phyloP scores from a whole-genome alignment of 495 filamentous ascomycete species.

The Lophiostoma macrostomum region DNA sequence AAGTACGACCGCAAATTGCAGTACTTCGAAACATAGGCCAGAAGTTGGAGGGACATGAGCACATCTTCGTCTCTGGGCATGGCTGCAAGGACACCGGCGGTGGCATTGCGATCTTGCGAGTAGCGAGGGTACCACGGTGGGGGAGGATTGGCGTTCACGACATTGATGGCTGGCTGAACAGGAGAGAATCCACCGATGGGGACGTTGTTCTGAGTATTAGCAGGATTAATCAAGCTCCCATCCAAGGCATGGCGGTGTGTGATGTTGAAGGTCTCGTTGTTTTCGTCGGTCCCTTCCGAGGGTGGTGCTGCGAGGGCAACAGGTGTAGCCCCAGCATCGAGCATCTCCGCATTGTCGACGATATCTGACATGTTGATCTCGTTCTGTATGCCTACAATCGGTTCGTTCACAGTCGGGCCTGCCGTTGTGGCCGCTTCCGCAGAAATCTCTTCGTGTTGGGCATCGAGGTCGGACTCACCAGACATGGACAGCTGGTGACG shows the following conservation, averaged over 20 bases:
- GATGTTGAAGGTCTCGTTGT: slow-evolving; percentile 86
- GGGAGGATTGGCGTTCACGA: slow-evolving; percentile 58
- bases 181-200: slow-evolving; percentile 68
- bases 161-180: slow-evolving; percentile 63
- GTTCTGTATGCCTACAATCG: slow-evolving; percentile 73
- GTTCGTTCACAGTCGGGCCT: slow-evolving; percentile 59
- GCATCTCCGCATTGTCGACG: slow-evolving; percentile 71
- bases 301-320: slow-evolving; percentile 72
- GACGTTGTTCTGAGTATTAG: slow-evolving; percentile 51
- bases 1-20: slow-evolving; percentile 95
- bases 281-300: slow-evolving; percentile 71
- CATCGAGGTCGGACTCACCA: slow-evolving; percentile 76
- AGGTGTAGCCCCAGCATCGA: slow-evolving; percentile 70
- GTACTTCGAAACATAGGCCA: slow-evolving; percentile 98
- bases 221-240: slow-evolving; percentile 74
- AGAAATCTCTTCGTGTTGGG: slow-evolving; percentile 70
- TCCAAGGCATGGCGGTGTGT: slow-evolving; percentile 86
- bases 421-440: slow-evolving; percentile 57
- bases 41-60: slow-evolving; percentile 93
- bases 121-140: slow-evolving; percentile 68
- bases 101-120: slow-evolving; percentile 61
- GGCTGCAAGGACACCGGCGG: slow-evolving; percentile 70
- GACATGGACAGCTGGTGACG: slow-evolving; percentile 83
- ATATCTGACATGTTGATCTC: slow-evolving; percentile 50
- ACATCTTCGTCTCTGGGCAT: slow-evolving; percentile 98